Conservation (phyloP, 2,329 filamentous ascomycete genomes). For the Stemphylium vesicarium region DNA sequence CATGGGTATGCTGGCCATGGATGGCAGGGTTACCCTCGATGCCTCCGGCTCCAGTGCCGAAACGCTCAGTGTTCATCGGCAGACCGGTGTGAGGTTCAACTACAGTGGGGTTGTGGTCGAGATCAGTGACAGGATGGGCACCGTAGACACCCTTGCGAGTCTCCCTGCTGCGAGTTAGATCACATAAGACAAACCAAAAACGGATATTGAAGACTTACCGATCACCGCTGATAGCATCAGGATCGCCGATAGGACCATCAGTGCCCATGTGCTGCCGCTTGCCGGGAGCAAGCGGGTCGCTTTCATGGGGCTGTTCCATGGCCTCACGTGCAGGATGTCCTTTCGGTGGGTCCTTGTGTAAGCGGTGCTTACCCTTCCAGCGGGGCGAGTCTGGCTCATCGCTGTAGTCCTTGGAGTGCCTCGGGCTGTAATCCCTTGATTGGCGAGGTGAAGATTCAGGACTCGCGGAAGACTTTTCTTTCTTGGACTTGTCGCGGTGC, state of each 20-base stretch:
- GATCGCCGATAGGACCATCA: slow-evolving; percentile 39
- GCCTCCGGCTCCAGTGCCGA: slow-evolving; percentile 47
- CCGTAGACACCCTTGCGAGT: slow-evolving; percentile 25
- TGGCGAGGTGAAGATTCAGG: slow-evolving; percentile 26
- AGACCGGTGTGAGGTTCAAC: slow-evolving; percentile 51
- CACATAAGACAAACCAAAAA: neutral
- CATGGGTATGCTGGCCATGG: slow-evolving; percentile 29
- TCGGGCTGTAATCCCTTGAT: slow-evolving; percentile 26
- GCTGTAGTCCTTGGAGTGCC: slow-evolving; percentile 34
- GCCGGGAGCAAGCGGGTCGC: slow-evolving; percentile 14
- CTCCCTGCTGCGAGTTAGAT: slow-evolving; percentile 21
- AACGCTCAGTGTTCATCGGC: slow-evolving; percentile 50
- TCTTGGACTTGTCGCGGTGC: slow-evolving; percentile 51
- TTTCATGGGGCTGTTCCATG: slow-evolving; percentile 26
- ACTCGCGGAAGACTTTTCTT: slow-evolving; percentile 27
- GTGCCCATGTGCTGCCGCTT: slow-evolving; percentile 38
- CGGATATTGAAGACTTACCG: slow-evolving; percentile 28
- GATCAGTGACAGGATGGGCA: slow-evolving; percentile 24
- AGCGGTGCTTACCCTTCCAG: slow-evolving; percentile 42
- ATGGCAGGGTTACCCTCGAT: slow-evolving; percentile 45
- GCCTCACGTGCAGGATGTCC: slow-evolving; percentile 43
- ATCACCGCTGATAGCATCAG: slow-evolving; percentile 33
- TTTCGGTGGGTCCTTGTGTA: slow-evolving; percentile 52
- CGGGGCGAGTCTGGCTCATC: slow-evolving; percentile 22
- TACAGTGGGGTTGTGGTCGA: slow-evolving; percentile 30